Conservation (phyloP, 495 filamentous ascomycete species). For the Penicillium odoratum region DNA sequence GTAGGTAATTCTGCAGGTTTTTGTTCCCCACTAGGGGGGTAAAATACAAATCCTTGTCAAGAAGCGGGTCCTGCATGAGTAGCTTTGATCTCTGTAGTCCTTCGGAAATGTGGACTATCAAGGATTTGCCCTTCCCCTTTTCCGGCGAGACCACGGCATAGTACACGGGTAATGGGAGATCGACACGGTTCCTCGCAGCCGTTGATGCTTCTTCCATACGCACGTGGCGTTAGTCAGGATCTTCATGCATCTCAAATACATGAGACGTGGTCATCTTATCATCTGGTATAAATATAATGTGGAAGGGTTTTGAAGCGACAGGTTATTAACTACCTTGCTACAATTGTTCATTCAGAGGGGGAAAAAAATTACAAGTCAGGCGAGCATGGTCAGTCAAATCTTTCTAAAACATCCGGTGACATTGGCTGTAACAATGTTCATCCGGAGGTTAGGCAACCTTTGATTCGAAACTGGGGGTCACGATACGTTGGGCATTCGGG, state of each 20-base stretch:
- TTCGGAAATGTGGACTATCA: conserved; percentile 24
- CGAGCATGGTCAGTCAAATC: conserved; percentile 10
- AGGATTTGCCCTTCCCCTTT: conserved; percentile 13
- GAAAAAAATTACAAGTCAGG: conserved; percentile 11
- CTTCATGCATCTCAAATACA: conserved; percentile 38
- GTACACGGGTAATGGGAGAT: conserved; percentile 41
- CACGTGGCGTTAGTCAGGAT: conserved; percentile 50
- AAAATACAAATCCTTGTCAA: conserved; percentile 15
- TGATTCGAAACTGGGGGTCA: conserved; percentile 8
- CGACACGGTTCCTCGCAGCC: conserved; percentile 47
- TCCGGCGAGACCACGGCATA: conserved; percentile 14
- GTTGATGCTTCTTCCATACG: conserved; percentile 42
- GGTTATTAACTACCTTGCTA: not conserved
- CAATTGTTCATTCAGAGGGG: not conserved
- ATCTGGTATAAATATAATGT: not conserved
- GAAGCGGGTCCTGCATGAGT: conserved; percentile 31
- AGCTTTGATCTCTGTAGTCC: conserved; percentile 21
- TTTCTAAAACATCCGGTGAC: conserved; percentile 19
- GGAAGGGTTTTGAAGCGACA: not conserved
- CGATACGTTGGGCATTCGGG: conserved; percentile 18
- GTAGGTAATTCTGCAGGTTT: conserved; percentile 18
- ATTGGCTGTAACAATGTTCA: conserved; percentile 12
- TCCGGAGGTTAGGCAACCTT: conserved; percentile 13
- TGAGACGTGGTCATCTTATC: conserved; percentile 4
- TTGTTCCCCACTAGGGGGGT: not conserved